These are phyloP conservation scores for Termitomyces sp. DNA, from an alignment of 768 basidiomycete genomes.

Conservation along the genomic window DNA sequence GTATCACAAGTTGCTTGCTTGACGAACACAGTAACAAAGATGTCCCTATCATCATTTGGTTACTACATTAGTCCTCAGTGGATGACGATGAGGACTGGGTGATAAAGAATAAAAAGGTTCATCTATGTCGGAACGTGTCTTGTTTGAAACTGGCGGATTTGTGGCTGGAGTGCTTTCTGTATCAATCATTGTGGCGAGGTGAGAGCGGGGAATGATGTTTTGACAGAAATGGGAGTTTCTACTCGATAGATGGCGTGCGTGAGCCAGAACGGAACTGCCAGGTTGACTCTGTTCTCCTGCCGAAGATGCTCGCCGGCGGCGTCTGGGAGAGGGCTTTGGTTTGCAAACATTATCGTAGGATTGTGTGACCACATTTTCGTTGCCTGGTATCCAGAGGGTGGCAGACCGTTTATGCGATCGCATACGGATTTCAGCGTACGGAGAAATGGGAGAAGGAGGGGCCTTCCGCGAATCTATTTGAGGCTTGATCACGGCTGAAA, in stretches of 20 bases:
- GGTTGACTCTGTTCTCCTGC: slow-evolving; percentile 34
- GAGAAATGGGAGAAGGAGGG: not conserved
- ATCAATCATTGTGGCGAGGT: slow-evolving; percentile 22
- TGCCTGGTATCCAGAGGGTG: slow-evolving; percentile 21
- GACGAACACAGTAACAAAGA: not conserved
- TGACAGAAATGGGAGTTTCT: slow-evolving; percentile 3
- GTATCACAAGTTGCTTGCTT: not conserved
- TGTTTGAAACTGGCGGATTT: not conserved
- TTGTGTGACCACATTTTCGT: not conserved
- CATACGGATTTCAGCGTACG: not conserved
- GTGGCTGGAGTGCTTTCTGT: slow-evolving; percentile 2
- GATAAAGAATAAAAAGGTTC: slow-evolving; percentile 12
- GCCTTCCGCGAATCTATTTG: not conserved
- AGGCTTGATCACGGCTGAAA: slow-evolving; percentile 5
- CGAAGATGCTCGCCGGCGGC: slow-evolving; percentile 43
- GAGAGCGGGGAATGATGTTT: slow-evolving; percentile 26
- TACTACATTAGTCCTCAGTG: not conserved
- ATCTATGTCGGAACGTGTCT: not conserved
- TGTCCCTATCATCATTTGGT: not conserved
- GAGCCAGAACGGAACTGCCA: slow-evolving; percentile 1
- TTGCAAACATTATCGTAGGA: not conserved
- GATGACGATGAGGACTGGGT: slow-evolving; percentile 16
- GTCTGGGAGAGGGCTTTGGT: not conserved
- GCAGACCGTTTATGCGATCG: slow-evolving; percentile 26
- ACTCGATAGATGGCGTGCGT: not conserved